Conservation (phyloP, 2,329 filamentous ascomycete genomes). For the Metarhizium brunneum region DNA sequence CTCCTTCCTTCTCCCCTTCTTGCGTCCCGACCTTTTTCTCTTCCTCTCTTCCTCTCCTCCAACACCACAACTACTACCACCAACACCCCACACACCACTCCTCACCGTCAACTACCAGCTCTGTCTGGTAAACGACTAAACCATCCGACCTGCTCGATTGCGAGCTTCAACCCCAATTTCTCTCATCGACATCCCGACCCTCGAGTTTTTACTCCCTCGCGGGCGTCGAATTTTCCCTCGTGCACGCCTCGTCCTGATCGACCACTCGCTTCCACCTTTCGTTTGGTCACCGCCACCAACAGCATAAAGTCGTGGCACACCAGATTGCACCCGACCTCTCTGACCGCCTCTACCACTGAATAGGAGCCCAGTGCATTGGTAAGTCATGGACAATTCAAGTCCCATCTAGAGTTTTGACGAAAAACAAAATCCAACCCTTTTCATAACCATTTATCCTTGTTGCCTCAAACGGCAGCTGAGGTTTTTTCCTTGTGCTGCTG, state of each 20-base stretch:
- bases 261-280: background rate
- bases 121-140: constrained; percentile 2
- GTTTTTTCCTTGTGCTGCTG: background rate
- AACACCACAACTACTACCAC: background rate
- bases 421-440: too few relatives aligned
- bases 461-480: too few relatives aligned
- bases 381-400: background rate
- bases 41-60: constrained; percentile 9
- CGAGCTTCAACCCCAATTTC: background rate
- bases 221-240: background rate
- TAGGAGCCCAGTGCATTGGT: background rate
- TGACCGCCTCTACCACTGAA: constrained; percentile 1
- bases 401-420: background rate
- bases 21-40: constrained; percentile 3
- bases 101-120: constrained; percentile 2
- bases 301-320: background rate
- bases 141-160: background rate
- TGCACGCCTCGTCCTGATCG: background rate
- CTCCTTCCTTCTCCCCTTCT: background rate
- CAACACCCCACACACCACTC: constrained; percentile 7
- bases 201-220: background rate
- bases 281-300: constrained; percentile 2
- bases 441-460: too few relatives aligned
- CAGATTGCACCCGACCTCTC: background rate
- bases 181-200: background rate